Base-by-base conservation (phyloP, 2,329 filamentous ascomycete genomes). In the Pseudonectria foliicola region DNA sequence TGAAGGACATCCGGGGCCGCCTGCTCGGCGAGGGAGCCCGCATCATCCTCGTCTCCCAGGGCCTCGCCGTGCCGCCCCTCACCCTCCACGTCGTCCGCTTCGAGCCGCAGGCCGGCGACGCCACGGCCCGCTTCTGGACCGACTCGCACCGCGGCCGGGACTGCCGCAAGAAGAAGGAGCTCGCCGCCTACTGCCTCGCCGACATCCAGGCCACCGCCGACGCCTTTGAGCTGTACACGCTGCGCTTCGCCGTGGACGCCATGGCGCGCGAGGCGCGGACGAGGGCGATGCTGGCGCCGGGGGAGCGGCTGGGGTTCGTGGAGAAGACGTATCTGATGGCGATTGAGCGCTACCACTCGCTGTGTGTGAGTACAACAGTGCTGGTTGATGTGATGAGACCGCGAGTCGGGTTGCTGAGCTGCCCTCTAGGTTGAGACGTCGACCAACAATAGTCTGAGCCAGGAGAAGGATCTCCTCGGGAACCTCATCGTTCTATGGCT, bases 401-500 rank as follows among this genome's bases (percentile, higher is more conserved):
- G n/a, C n/a, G n/a, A n/a, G n/a, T n/a, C n/a, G n/a, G n/a, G n/a
- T n/a, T n/a, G n/a, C n/a, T n/a, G n/a, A n/a, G 18, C 18, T 21
- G 18, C 5, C 5, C 5, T 21, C 18, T 21, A 21, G 18, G 18
- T 21, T 21, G 18, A 21, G 5, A 21, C 18, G 5, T 5, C 18
- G 18, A 8, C 18, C 7, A 4, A 10, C n/a, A 6, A 24, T 27
- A 27, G 10, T 23, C 27, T 16, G n/a, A 28, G 8, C 27, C 27
- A 21, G 11, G 57, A 66, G 25, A 52, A 55, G 18, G 35, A 44
- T 1, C 57, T 72, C 4, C 37, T 73, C n/a, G 37, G 41, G 1
- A 59, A 61, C 8, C 54, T 68, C 4, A 64, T 73, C 14, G 48
- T 52, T 6, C 44, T 73, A 1, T 70, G 67, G 64, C 67, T 71